A percentile compares a stretch with the other conserved stretches of the same genome.
Evolutionary conservation across 2,329 filamentous ascomycete species (phyloP).

Genomic region (Pyrenochaeta sp.): DNA sequence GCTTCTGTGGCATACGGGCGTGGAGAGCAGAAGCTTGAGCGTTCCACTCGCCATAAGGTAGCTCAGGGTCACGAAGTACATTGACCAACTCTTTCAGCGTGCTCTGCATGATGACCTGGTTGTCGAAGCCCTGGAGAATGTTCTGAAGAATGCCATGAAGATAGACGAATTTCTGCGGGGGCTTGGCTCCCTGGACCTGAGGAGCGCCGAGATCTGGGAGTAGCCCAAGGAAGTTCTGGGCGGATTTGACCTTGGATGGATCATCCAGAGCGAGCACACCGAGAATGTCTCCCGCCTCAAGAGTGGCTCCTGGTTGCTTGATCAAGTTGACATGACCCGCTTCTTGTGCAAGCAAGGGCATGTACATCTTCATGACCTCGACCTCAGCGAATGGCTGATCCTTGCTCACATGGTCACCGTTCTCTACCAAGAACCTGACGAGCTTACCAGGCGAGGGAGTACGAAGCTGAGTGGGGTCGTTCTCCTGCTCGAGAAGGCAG

Average conservation of each 20-base stretch:
- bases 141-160: conserved; percentile 81
- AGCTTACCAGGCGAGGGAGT: conserved; percentile 96
- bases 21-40: conserved; percentile 96
- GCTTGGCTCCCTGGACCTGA: conserved; percentile 87
- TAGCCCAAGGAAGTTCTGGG: conserved; percentile 89
- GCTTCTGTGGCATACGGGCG: conserved; percentile 93
- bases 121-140: conserved; percentile 93
- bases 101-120: conserved; percentile 91
- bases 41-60: conserved; percentile 96
- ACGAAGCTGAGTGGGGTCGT: conserved; percentile 95
- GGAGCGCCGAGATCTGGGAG: conserved; percentile 87
- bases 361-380: conserved; percentile 99
- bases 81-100: conserved; percentile 89
- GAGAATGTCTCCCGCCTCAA: conserved; percentile 98
- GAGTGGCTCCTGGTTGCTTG: conserved; percentile 97
- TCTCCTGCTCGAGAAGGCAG: conserved; percentile 96
- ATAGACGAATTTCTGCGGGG: conserved; percentile 83
- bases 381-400: conserved; percentile 96
- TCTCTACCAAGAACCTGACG: conserved; percentile 96
- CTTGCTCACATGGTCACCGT: conserved; percentile 89
- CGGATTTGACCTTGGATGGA: conserved; percentile 94
- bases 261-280: conserved; percentile 96
- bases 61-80: conserved; percentile 85
- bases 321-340: conserved; percentile 97
- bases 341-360: conserved; percentile 94